Evolutionary conservation across 495 filamentous ascomycete genomes (phyloP), one percentile per base, ranked within the genome.

Genomic region (Trichocladium antarcticum): DNA sequence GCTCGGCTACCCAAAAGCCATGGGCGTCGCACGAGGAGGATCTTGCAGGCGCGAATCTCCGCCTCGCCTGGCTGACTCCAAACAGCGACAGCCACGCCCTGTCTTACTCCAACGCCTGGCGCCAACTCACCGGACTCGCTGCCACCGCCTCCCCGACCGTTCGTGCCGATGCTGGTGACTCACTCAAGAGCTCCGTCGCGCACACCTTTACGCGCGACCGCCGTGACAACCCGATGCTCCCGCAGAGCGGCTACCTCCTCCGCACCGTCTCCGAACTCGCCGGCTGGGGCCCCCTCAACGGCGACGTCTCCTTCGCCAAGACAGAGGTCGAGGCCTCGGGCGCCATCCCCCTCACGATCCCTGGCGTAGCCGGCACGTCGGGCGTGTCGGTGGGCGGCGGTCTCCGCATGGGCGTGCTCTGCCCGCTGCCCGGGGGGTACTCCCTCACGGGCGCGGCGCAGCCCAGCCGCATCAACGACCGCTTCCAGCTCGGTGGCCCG

Each of bases 11-110:
- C 3, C 77, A 87, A 51, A 95, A 95, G 59, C 75, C 79, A 12
- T 96, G 85, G 82, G 86, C 92, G 3, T 90, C 84, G 49, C 90
- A 98, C 57, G 90, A 95, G 52, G 93, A 97, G 67, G 79, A 80
- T 1, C 64, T 90, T n/a, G 86, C 80, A 54, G 89, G 89, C 17
- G 88, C 77, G 8, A 82, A 78, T 63, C 71, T 84, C 8, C 89
- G 84, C 47, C 64, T 95, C 17, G 75, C 77, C 39, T 97, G 84
- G 81, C 56, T 79, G 40, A 78, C 74, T 24, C 60, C 66, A 37
- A 73, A 72, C 20, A 74, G 77, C 28, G 77, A 84, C 52, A 77
- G 65, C 45, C 84, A 94, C 60, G 81, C 92, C 51, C 45, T 95
- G 46, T 75, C 77, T 35, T 94, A 95, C 67, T 82, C 81, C 19